These are phyloP conservation scores for Talaromyces adpressus DNA, from an alignment of 495 filamentous ascomycete species.

Conservation along the genomic window DNA sequence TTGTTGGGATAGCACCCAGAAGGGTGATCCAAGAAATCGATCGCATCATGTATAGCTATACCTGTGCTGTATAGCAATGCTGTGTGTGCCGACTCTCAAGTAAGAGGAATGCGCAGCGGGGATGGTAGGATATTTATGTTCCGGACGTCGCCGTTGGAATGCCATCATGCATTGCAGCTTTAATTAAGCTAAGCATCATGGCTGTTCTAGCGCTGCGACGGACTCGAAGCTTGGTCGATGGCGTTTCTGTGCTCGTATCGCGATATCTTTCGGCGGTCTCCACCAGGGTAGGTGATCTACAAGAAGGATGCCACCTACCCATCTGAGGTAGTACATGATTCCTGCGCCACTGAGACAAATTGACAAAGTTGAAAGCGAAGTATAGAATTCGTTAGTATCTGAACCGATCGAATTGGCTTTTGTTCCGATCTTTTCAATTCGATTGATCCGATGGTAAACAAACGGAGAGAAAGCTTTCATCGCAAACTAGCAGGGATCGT, in stretches of 20 bases:
- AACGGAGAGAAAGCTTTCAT: too few species aligned
- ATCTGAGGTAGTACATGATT: background rate
- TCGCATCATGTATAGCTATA: slow-evolving; percentile 5
- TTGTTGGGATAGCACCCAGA: slow-evolving; percentile 13
- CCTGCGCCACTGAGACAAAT: background rate
- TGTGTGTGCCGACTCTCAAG: background rate
- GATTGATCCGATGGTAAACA: background rate
- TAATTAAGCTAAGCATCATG: slow-evolving; percentile 1
- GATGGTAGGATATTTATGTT: background rate
- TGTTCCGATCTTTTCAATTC: background rate
- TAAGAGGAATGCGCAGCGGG: background rate
- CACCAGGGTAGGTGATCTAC: background rate
- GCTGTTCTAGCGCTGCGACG: background rate
- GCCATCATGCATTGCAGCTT: background rate
- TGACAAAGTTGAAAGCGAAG: background rate
- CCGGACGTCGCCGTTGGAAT: background rate
- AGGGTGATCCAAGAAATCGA: slow-evolving; percentile 5
- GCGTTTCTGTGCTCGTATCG: background rate
- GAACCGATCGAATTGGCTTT: background rate
- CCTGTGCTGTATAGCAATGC: background rate
- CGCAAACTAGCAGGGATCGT: background rate
- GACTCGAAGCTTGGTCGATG: background rate
- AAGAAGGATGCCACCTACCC: background rate
- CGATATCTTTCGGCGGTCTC: background rate
- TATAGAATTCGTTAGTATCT: background rate